Evolutionary conservation across 495 filamentous ascomycete genomes (phyloP).

Genomic region (Aspergillus ostianus): DNA sequence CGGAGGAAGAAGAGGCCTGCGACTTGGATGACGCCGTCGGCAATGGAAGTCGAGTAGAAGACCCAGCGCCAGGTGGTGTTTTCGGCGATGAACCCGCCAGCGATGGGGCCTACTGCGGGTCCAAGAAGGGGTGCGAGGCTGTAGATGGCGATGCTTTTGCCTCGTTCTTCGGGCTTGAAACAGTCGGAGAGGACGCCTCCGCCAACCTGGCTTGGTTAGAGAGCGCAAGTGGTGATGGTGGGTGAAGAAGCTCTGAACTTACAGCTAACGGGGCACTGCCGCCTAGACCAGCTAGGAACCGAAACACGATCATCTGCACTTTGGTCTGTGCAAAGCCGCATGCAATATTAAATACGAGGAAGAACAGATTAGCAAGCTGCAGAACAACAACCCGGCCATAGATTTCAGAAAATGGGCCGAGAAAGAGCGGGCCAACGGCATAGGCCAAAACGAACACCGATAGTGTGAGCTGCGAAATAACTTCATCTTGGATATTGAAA

Average conservation of each 20-base stretch:
- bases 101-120: constrained; percentile 63
- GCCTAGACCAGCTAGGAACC: constrained; percentile 59
- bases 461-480: constrained; percentile 58
- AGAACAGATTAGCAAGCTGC: constrained; percentile 62
- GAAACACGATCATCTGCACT: constrained; percentile 52
- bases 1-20: constrained; percentile 65
- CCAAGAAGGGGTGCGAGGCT: constrained; percentile 64
- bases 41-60: constrained; percentile 64
- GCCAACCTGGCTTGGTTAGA: constrained; percentile 39
- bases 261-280: constrained; percentile 53
- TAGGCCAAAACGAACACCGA: constrained; percentile 78
- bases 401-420: constrained; percentile 72
- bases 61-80: constrained; percentile 71
- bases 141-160: constrained; percentile 63
- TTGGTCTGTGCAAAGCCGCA: constrained; percentile 53
- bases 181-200: constrained; percentile 63
- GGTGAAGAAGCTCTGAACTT: constrained; percentile 16
- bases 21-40: constrained; percentile 59
- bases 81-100: constrained; percentile 64
- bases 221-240: not conserved
- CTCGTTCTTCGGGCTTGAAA: constrained; percentile 62
- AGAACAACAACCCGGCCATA: constrained; percentile 67
- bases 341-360: constrained; percentile 57
- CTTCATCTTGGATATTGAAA: constrained; percentile 55
- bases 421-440: constrained; percentile 64